A percentile compares a stretch with the other conserved stretches of the same genome.
These are phyloP conservation scores for Zopfochytrium polystomum DNA, from an alignment of 371 early-diverging fungal species.

Conservation along the genomic window DNA sequence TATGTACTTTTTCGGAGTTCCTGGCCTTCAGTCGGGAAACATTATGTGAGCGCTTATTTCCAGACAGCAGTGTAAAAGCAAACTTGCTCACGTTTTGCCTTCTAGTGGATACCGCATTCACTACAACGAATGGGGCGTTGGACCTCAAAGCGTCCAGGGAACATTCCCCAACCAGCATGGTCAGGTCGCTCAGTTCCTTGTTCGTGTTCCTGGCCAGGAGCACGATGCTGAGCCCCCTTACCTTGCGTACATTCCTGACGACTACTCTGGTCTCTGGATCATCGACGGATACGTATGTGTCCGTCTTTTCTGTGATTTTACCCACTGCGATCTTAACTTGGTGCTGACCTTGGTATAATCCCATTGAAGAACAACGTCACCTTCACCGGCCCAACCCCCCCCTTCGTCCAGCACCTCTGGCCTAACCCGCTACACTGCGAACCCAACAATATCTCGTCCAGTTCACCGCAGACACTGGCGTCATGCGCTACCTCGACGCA, in stretches of 20 bases:
- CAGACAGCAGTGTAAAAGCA: too few relatives aligned
- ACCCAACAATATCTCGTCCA: constrained; percentile 6
- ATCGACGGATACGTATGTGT: constrained; percentile 18
- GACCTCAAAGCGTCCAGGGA: constrained; percentile 8
- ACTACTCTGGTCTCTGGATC: constrained; percentile 10
- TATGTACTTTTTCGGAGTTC: constrained; percentile 23
- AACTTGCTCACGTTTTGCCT: too few relatives aligned
- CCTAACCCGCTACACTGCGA: constrained; percentile 13
- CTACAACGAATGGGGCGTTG: constrained; percentile 18
- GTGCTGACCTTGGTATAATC: too few relatives aligned
- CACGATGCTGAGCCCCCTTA: constrained; percentile 18
- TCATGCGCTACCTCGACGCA: constrained; percentile 9
- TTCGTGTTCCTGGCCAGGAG: constrained; percentile 8
- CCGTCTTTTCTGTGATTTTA: not conserved
- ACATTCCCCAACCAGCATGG: constrained; percentile 12
- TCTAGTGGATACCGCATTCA: constrained; percentile 15
- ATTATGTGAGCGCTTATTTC: too few relatives aligned
- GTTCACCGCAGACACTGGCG: constrained; percentile 17
- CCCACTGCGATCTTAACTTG: too few relatives aligned
- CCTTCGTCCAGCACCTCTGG: constrained; percentile 4
- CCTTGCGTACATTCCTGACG: constrained; percentile 21
- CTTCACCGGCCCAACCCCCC: constrained; percentile 3
- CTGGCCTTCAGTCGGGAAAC: constrained; percentile 7
- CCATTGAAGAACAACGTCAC: too few relatives aligned
- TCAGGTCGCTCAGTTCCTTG: constrained; percentile 13